Evolutionary conservation across 768 basidiomycete genomes (phyloP), one percentile per base, ranked within the genome.

Genomic region (Pluteus cervinus): DNA sequence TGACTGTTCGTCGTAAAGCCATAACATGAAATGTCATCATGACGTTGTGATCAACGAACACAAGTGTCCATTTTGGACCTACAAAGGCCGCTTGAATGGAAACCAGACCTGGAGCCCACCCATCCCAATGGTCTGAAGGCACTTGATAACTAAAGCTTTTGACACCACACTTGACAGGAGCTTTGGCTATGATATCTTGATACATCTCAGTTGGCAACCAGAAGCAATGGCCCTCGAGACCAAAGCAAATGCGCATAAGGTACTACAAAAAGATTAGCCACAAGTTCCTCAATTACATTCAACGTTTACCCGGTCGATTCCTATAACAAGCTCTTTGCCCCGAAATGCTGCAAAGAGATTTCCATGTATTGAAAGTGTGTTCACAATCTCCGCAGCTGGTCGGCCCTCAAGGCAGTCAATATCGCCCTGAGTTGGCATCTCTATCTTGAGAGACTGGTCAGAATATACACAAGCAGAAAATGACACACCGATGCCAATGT

Each of bases 1-100:
- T 14, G 10, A n/a, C 28, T 14, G 18, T 5, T 16, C 12, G 8
- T 25, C 35, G 11, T 18, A 43, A 36, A 14, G 42, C 42, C 36
- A 43, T 44, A 9, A 45, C 30, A 29, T 45, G 44, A 7, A 45
- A 43, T 4, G 34, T 37, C n/a, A 45, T 42, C 35, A 42, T 25
- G 8, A 38, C 37, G 4, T 43, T 43, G 20, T 46, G 45, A 21
- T 46, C 45, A 20, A 31, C 18, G 30, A 44, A 46, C 12, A 46
- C n/a, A 4, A 43, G 14, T 1, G 45, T 43, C 36, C 42, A 46
- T 2, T 46, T 29, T 10, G 30, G 29, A 15, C 14, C 18, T 14
- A 31, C 30, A 15, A 31, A 15, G 30, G 30, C 30, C 18, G 30
- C 5, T 18, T 31, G 30, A 31, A 31, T 31, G 15, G 18, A 14